phyloP scores from a whole-genome alignment of 2,329 filamentous ascomycete species.

The Botrytis medusae region DNA sequence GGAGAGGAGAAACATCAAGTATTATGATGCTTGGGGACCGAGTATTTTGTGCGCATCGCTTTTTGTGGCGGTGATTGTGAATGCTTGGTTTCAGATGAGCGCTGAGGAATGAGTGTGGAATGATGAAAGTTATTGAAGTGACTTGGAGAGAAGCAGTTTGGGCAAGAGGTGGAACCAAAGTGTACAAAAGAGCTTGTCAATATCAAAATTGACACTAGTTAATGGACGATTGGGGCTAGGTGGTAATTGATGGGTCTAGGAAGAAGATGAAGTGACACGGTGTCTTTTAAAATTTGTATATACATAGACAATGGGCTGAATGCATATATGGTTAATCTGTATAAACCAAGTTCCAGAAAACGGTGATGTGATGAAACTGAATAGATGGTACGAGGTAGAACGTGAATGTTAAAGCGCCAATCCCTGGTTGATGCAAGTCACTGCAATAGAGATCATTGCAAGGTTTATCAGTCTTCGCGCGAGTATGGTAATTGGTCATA shows the following conservation, averaged over 20 bases:
- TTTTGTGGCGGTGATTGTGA: slow-evolving; percentile 71
- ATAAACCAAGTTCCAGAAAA: not conserved
- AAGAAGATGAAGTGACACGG: not conserved
- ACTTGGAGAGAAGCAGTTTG: not conserved
- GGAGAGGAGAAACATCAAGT: slow-evolving; percentile 78
- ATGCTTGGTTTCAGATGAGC: slow-evolving; percentile 76
- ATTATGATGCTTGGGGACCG: slow-evolving; percentile 88
- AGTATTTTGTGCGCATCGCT: slow-evolving; percentile 72
- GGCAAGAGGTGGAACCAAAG: not conserved
- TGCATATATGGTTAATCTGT: not conserved
- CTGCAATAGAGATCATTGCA: no score
- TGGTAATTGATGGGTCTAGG: not conserved
- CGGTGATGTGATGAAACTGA: not conserved
- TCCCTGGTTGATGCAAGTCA: not conserved
- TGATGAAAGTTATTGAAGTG: not conserved
- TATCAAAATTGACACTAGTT: not conserved
- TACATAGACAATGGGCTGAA: not conserved
- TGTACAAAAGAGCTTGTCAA: not conserved
- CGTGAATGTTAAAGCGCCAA: not conserved
- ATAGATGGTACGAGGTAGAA: not conserved
- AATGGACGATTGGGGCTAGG: not conserved
- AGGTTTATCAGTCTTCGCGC: not conserved
- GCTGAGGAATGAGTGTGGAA: slow-evolving; percentile 45
- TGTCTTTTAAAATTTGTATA: not conserved
- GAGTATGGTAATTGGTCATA: not conserved